Evolutionary conservation across 352 stramenopile species (phyloP), one percentile per base, ranked within the genome.

Genomic region (Globisporangium splendens): DNA sequence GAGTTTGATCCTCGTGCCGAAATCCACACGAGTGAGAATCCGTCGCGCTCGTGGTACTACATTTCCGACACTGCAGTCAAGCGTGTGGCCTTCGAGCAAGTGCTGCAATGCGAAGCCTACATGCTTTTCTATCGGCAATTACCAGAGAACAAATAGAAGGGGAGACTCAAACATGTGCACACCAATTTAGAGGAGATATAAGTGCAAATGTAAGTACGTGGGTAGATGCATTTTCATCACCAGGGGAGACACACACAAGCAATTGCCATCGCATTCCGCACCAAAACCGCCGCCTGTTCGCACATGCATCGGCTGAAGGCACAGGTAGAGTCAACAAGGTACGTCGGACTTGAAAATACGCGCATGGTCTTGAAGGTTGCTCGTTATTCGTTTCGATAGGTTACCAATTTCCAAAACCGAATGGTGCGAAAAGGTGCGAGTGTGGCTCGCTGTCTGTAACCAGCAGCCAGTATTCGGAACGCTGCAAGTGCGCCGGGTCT

Each of bases 81-180:
- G 56, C 67, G 63, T 48, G 79, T 92, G 53, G 52, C 62, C 33
- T 64, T 89, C 14, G 75, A 86, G 58, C 71, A 87, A 20, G 82
- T 92, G 49, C 64, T 92, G 20, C 67, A 79, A 49, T 89, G 79
- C 47, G 79, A 92, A 65, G 82, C 82, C 13, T 92, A 92, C 56
- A 89, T 92, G 76, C 65, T 92, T 4, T 90, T 90, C 50, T 92
- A 92, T 60, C 72, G 77, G 14, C 75, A 70, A 54, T 47, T 67
- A 5, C 54, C 59, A 1, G 46, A 50, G 20, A 42, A 15, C 10
- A 57, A 22, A 28, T 54, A 53, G 46, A n/a, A 28, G 53, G 28
- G n/a, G 20, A 42, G 28, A 35, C 10, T 20, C 31, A 31, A n/a
- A 43, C n/a, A 38, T 28, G 28, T 12, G 39, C 39, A 12, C 10